Evolutionary conservation across 192 early-diverging fungal genomes (phyloP), one percentile per base, ranked within the genome.

Genomic region (Coemansia sp.): DNA sequence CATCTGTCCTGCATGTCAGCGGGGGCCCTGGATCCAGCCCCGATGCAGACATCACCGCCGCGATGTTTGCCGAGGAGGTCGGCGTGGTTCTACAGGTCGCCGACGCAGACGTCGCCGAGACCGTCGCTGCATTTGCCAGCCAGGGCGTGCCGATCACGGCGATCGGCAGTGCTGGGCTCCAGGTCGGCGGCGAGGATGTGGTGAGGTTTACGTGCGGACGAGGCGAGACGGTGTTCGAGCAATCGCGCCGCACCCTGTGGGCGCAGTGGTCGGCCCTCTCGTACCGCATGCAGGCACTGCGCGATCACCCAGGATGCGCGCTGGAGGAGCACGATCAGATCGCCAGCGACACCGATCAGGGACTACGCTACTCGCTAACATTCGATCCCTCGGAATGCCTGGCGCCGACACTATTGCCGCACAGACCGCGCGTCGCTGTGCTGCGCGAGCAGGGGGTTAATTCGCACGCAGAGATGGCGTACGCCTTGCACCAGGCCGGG

Each of bases 391-490:
- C 54, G 43, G 65, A 24, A 65, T 58, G n/a, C n/a, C 15, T 65
- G 18, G 39, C 67, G 60, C 42, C 62, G 67, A 8, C 39, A 56
- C 39, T 63, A 1, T 18, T 24, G 11, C 19, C 61, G 1, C 0
- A 1, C n/a, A 83, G 82, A 5, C 97, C 97, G 52, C 84, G 86
- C 53, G 95, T 99, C 18, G 96, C 93, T 1, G 88, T 99, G 32
- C 74, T 99, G 55, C 91, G 98, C 65, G 98, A 99, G 74, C 95
- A 99, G 80, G 98, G 98, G 56, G 91, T 98, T 32, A 99, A 98
- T 83, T 89, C 89, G 24, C 93, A 93, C 60, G 85, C 87, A 18
- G 98, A 99, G 74, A 90, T 98, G 88, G 95, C 96, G 0, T 94
- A 85, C 60, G 91, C 95, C 5, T 97, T 99, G 85, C 81, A 94